Conservation (phyloP, 2,329 filamentous ascomycete genomes). For the Tolypocladium tropicale region DNA sequence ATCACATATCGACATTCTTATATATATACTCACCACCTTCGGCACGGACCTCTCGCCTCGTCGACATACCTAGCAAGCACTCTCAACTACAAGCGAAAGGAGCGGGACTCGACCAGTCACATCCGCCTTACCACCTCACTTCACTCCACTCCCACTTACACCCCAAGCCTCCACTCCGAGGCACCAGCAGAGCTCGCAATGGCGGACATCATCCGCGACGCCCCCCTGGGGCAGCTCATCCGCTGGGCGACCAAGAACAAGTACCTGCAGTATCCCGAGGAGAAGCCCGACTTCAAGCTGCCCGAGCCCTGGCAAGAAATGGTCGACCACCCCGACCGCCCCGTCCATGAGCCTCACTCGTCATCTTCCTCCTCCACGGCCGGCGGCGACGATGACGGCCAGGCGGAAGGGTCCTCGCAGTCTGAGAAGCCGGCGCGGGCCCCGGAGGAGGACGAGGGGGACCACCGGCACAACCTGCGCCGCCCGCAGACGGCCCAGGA, state of each 20-base stretch:
- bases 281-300: conserved; percentile 41
- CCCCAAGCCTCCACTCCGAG: not conserved
- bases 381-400: not conserved
- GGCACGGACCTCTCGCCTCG: not conserved
- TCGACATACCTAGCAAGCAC: not conserved
- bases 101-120: not conserved
- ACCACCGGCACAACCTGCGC: conserved; percentile 5
- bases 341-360: conserved; percentile 2
- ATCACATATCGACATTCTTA: too few species aligned
- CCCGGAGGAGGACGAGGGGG: not conserved
- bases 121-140: not conserved
- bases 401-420: too few species aligned
- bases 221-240: conserved; percentile 48
- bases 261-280: conserved; percentile 49
- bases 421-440: too few species aligned
- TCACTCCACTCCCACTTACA: too few species aligned
- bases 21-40: too few species aligned
- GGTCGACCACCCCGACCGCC: conserved; percentile 17
- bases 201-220: conserved; percentile 36
- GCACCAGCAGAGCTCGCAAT: conserved; percentile 4
- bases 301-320: conserved; percentile 30
- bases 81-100: not conserved
- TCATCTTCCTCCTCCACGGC: conserved; percentile 4
- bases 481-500: conserved; percentile 14
- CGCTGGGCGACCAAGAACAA: conserved; percentile 41